phyloP scores from a whole-genome alignment of 441 rosid genomes.

The Cnidoscolus chayamansa region DNA sequence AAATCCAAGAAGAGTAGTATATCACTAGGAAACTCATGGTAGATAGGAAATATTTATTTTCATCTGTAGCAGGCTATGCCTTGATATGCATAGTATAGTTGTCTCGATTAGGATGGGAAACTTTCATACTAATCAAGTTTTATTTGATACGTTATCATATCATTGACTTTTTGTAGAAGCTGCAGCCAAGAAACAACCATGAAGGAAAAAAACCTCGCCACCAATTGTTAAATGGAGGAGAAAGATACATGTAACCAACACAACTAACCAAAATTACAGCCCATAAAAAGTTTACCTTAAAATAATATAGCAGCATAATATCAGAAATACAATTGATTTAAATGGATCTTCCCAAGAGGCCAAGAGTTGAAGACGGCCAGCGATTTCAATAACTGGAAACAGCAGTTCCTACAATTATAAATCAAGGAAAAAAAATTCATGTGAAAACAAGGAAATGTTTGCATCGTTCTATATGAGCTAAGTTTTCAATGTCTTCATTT shows the following conservation, averaged over 20 bases:
- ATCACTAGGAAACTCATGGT: not conserved
- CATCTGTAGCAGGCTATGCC: not conserved
- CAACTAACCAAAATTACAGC: not conserved
- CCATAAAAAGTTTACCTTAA: conserved; percentile 43
- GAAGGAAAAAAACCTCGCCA: not conserved
- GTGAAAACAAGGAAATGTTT: not conserved
- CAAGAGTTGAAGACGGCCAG: conserved; percentile 38
- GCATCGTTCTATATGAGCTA: not conserved
- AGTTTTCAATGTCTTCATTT: not conserved
- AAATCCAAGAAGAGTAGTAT: not conserved
- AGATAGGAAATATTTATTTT: not conserved
- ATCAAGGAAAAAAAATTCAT: conserved; percentile 3
- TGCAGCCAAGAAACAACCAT: not conserved
- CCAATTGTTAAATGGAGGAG: not conserved
- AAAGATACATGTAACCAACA: not conserved
- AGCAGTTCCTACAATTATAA: conserved; percentile 57
- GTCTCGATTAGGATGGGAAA: too few species aligned
- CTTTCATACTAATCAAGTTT: too few species aligned
- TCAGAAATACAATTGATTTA: conserved; percentile 55
- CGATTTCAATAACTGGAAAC: conserved; percentile 54
- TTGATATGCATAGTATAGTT: not conserved
- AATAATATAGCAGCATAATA: conserved; percentile 46
- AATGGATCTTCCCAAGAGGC: conserved; percentile 72
- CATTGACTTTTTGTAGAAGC: too few species aligned
- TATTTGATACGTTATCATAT: too few species aligned